These are phyloP conservation scores for Trichoderma arundinaceum DNA, from an alignment of 2,329 filamentous ascomycete genomes.

Conservation along the genomic window DNA sequence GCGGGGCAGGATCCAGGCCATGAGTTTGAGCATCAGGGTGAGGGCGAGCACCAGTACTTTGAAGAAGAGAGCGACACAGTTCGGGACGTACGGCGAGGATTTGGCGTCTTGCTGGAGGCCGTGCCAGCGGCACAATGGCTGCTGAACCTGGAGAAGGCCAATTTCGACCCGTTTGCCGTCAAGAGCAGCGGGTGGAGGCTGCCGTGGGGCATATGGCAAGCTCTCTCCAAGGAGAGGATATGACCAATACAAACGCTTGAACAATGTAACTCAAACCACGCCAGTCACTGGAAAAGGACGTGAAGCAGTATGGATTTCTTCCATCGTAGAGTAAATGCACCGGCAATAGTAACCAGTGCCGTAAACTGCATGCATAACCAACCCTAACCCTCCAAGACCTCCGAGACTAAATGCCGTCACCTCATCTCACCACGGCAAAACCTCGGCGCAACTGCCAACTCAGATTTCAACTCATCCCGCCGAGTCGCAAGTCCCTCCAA, in stretches of 20 bases:
- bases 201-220: constrained; percentile 73
- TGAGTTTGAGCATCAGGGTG: constrained; percentile 84
- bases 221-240: constrained; percentile 56
- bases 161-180: constrained; percentile 82
- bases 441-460: constrained; percentile 35
- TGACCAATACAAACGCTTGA: constrained; percentile 36
- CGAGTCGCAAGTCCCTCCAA: constrained; percentile 26
- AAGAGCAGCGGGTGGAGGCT: constrained; percentile 74
- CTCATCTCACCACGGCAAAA: constrained; percentile 43
- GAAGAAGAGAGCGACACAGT: constrained; percentile 46
- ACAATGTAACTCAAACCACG: background rate
- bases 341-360: background rate
- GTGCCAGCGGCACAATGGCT: constrained; percentile 81
- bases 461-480: constrained; percentile 37
- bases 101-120: constrained; percentile 81
- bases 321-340: background rate
- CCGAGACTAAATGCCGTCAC: background rate
- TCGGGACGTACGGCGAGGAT: constrained; percentile 63
- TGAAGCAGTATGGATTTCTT: background rate
- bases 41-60: constrained; percentile 70
- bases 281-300: background rate
- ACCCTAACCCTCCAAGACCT: constrained; percentile 8
- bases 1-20: constrained; percentile 78
- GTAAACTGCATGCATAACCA: background rate
- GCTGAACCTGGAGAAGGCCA: constrained; percentile 73